Evolutionary conservation across 2,329 filamentous ascomycete genomes (phyloP), one percentile per base, ranked within the genome.

Genomic region (Didymellaceae sp.): DNA sequence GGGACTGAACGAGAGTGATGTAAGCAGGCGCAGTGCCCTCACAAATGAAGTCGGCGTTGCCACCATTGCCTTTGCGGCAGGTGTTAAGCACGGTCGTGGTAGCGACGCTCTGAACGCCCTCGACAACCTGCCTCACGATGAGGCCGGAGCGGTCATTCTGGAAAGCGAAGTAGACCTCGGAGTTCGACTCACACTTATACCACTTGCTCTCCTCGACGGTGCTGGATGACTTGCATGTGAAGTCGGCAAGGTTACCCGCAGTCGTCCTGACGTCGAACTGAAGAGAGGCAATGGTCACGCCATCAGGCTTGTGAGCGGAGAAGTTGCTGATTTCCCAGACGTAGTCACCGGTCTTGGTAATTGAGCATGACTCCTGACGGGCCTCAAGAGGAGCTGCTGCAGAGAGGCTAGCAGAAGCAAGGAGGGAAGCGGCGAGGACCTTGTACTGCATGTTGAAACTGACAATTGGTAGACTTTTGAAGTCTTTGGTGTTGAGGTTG

Each of bases 21-120:
- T 59, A 63, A 52, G 85, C 82, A 58, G 82, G 82, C 31, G 73
- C 76, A 46, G 94, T 82, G 58, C 91, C 91, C 35, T 86, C 82
- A 60, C 88, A 79, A 65, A 96, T 91, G 66, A 93, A 80, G 39
- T 82, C 79, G 54, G 86, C 78, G 18, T 85, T 34, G 2, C 57
- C 54, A 18, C 37, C 43, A 9, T 54, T 55, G 10, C 59, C 61
- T 10, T 47, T 52, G 39, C 44, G 57, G 50, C 61, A 63, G 37
- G 52, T 30, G 37, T 46, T 46, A 26, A 55, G 57, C 0, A 58
- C 16, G n/a, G 52, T 54, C 17, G 55, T 45, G 11, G 61, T 62
- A 39, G 33, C 61, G 20, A 54, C 30, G 2, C 40, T 45, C 22
- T 55, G 42, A 39, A 56, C 46, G 34, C 37, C 44, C 9, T 55